Percentiles rank a stretch among this genome's conserved stretches.
Evolutionary conservation across 2,329 filamentous ascomycete genomes (phyloP).

Genomic region (Verticillium isaacii): DNA sequence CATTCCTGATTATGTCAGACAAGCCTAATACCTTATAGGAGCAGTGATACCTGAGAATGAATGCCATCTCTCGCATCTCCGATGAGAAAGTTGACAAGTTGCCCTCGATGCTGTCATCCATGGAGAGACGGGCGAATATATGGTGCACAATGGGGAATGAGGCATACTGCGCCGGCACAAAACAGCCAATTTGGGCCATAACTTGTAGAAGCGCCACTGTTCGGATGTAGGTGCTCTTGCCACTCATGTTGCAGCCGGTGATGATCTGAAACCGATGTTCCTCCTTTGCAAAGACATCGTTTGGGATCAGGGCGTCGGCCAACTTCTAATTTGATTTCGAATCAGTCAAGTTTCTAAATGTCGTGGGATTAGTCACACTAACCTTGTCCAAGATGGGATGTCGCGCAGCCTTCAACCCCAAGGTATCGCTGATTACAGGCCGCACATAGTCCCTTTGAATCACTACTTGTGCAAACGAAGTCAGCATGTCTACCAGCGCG

Average conservation of each 20-base stretch:
- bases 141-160: slow-evolving; percentile 75
- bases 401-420: slow-evolving; percentile 69
- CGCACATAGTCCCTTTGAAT: slow-evolving; percentile 56
- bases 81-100: slow-evolving; percentile 91
- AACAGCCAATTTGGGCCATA: slow-evolving; percentile 91
- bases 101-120: slow-evolving; percentile 81
- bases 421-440: slow-evolving; percentile 62
- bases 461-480: slow-evolving; percentile 70
- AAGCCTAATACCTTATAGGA: neutral
- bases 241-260: slow-evolving; percentile 97
- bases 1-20: slow-evolving; percentile 47
- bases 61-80: slow-evolving; percentile 95
- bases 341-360: neutral
- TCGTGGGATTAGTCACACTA: slow-evolving; percentile 1
- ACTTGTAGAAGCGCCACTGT: slow-evolving; percentile 78
- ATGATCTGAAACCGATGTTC: slow-evolving; percentile 86
- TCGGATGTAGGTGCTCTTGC: slow-evolving; percentile 92
- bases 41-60: slow-evolving; percentile 62
- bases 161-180: slow-evolving; percentile 82
- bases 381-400: slow-evolving; percentile 76
- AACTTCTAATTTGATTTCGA: neutral
- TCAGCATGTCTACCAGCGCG: slow-evolving; percentile 80
- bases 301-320: slow-evolving; percentile 67
- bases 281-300: slow-evolving; percentile 81
- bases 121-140: slow-evolving; percentile 82